These are phyloP conservation scores for Penicillium antarcticum DNA, from an alignment of 495 filamentous ascomycete genomes.

Conservation along the genomic window DNA sequence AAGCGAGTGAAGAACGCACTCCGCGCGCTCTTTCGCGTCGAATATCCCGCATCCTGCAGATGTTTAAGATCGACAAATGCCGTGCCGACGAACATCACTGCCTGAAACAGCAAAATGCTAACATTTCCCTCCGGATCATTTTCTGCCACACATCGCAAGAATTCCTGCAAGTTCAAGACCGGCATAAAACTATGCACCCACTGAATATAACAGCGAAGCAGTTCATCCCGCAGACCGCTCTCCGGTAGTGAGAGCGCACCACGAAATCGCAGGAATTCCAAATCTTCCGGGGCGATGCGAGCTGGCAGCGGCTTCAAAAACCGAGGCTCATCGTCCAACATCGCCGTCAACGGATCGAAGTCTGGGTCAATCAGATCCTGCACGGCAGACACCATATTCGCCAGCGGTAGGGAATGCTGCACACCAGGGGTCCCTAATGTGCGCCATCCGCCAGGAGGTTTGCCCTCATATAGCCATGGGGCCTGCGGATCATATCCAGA, in stretches of 20 bases:
- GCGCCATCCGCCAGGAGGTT: constrained; percentile 27
- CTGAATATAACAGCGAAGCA: constrained; percentile 71
- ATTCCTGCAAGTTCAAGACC: constrained; percentile 68
- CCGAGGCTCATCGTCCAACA: constrained; percentile 39
- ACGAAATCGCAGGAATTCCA: constrained; percentile 68
- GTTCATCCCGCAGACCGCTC: constrained; percentile 61
- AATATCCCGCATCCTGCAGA: constrained; percentile 65
- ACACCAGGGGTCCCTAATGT: constrained; percentile 29
- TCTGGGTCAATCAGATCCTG: constrained; percentile 44
- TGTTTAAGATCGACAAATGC: constrained; percentile 70
- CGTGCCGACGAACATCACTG: constrained; percentile 75
- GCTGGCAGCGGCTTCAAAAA: constrained; percentile 50
- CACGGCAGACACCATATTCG: constrained; percentile 43
- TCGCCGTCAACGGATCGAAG: constrained; percentile 42
- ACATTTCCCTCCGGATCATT: constrained; percentile 61
- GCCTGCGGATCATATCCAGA: constrained; percentile 33
- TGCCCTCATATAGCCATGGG: constrained; percentile 35
- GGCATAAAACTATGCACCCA: constrained; percentile 88
- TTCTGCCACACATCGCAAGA: constrained; percentile 56
- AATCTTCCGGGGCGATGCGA: constrained; percentile 64
- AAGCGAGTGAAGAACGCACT: constrained; percentile 73
- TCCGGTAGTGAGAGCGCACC: constrained; percentile 69
- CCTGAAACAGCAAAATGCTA: constrained; percentile 74
- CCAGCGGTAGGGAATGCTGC: constrained; percentile 28
- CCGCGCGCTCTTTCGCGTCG: constrained; percentile 66